Conservation (phyloP, 768 basidiomycete species). For the Dacryopinax spathularia region DNA sequence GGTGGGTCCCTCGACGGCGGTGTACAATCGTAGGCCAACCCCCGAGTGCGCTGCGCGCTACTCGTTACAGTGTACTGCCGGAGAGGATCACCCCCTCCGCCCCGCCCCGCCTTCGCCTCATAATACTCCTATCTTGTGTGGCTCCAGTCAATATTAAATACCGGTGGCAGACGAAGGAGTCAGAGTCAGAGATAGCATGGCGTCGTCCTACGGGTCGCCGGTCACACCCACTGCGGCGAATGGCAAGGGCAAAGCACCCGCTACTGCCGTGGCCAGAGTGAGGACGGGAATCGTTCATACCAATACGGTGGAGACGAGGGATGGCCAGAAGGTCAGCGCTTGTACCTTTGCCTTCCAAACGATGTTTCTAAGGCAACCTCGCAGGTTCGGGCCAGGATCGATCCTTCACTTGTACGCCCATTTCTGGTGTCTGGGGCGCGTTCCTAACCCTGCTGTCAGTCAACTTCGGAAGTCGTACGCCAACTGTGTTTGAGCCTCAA, state of each 20-base stretch:
- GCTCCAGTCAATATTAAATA: no score
- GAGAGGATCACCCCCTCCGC: not conserved
- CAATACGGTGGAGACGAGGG: slow-evolving; percentile 66
- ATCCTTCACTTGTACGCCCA: slow-evolving; percentile 46
- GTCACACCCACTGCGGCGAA: slow-evolving; percentile 1
- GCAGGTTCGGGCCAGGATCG: slow-evolving; percentile 66
- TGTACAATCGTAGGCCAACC: no score
- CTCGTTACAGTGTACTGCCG: not conserved
- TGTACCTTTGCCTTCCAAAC: slow-evolving; percentile 20
- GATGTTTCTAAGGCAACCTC: not conserved
- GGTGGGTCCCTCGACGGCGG: not conserved
- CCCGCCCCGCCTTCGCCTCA: not conserved
- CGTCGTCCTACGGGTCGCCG: not conserved
- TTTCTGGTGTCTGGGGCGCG: not conserved
- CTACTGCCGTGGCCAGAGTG: slow-evolving; percentile 4
- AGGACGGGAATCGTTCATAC: slow-evolving; percentile 50
- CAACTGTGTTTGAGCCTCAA: slow-evolving; percentile 72
- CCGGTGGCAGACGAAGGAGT: no score
- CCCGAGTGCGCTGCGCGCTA: not conserved
- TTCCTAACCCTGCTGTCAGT: not conserved
- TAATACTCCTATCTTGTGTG: no score
- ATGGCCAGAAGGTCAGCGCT: slow-evolving; percentile 30
- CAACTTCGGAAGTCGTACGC: slow-evolving; percentile 52
- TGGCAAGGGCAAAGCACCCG: not conserved
- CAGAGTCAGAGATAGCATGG: not conserved